Evolutionary conservation across 2,329 filamentous ascomycete genomes (phyloP), one percentile per base, ranked within the genome.

Genomic region (Leptographium radiaticola): DNA sequence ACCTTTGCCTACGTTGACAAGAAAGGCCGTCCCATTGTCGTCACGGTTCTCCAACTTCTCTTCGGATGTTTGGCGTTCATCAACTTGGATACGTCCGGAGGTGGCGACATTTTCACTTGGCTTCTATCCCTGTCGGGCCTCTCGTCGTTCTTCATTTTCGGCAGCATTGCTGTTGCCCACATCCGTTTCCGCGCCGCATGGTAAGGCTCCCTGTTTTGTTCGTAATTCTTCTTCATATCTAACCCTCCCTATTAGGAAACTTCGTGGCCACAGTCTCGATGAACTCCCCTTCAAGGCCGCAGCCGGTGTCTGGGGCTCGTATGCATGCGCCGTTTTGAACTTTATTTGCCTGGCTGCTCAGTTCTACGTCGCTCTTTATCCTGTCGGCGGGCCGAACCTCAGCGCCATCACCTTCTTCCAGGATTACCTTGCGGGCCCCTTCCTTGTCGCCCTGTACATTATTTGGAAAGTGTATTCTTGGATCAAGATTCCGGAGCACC

Each of bases 121-220:
- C 73, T 86, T 52, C 72, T 88, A 38, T 78, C 86, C 0, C 76
- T 90, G 30, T 87, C 84, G 0, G 85, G 84, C 51, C 77, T 89
- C 12, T 79, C 81, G 2, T 83, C 80, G 56, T 80, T 90, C 65
- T 86, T 89, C 68, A 84, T 85, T 25, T 90, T 86, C 85, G 81
- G 79, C 38, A 83, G 75, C 55, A 80, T 84, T 63, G 84, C 80
- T 64, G 66, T 80, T 2, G 73, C 79, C 0, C 80, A 84, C 63
- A 84, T 84, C 63, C 77, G 79, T 45, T 84, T 85, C 75, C 77
- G 81, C 53, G 65, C 73, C 46, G 80, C 72, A 12, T 84, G 81
- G 81, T 31, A 18, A 49, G 7, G 6, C 33, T 16, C 11, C 10
- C 2, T 25, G 2, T n/a, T 13, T 9, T 31, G 31, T 13, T 50